Conservation (phyloP, 2,329 filamentous ascomycete genomes). For the Fusarium sp. region DNA sequence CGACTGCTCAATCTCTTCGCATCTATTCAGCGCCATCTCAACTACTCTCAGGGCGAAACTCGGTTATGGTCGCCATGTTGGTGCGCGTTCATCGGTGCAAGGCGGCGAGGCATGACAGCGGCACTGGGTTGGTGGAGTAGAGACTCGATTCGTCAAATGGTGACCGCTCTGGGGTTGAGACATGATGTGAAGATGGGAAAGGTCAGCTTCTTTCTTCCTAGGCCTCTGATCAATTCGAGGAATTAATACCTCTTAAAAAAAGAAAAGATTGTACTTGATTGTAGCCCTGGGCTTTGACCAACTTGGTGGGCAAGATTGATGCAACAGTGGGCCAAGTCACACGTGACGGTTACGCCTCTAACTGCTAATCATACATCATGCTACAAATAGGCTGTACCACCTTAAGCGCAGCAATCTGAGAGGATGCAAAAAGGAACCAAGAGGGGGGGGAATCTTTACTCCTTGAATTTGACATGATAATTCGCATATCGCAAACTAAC, state of each 20-base stretch:
- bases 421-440: too few relatives aligned
- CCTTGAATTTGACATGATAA: too few relatives aligned
- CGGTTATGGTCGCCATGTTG: background rate
- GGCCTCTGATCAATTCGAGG: too few relatives aligned
- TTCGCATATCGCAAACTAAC: too few relatives aligned
- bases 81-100: background rate
- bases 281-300: background rate
- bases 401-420: too few relatives aligned
- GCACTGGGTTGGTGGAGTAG: background rate
- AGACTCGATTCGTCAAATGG: background rate
- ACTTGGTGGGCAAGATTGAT: background rate
- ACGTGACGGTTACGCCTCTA: too few relatives aligned
- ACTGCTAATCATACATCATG: too few relatives aligned
- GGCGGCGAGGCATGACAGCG: background rate
- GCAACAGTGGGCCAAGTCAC: too few relatives aligned
- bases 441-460: too few relatives aligned
- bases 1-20: background rate
- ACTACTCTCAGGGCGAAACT: background rate
- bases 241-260: too few relatives aligned
- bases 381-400: too few relatives aligned
- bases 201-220: background rate
- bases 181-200: rapidly evolving
- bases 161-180: background rate
- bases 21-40: background rate
- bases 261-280: rapidly evolving